Evolutionary conservation across 306 rosid genomes (phyloP), one percentile per base, ranked within the genome.

Genomic region (Prunus armeniaca): DNA sequence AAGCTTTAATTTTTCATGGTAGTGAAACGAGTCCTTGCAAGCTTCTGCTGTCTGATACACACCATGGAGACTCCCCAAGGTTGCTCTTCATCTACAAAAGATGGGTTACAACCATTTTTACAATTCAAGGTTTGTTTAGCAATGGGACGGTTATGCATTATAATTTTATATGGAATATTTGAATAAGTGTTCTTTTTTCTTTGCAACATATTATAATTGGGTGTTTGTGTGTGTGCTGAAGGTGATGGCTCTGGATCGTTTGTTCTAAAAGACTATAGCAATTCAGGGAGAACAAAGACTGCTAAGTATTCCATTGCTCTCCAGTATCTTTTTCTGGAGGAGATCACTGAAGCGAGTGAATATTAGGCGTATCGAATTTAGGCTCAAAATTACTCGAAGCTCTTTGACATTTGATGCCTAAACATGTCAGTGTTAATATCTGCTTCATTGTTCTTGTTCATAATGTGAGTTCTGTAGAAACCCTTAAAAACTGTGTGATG

Each of bases 271-370:
- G 82, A 79, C 72, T 75, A 68, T 75, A 75, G 84, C 79, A 32
- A 70, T 22, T 78, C 86, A 28, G 76, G 22, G 65, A 78, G 17
- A 57, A 72, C 13, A 18, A 84, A 66, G 79, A 84, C 82, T 57
- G 97, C 96, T 6, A 90, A 85, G 73, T 94, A 92, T 75, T 92
- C 96, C 76, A 79, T 90, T 61, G 92, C 97, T 84, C 96, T 92
- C 79, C 98, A 92, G 68, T 82, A 81, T 72, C 89, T 94, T 65
- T 73, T 83, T 67, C 82, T 87, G 62, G 90, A 85, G 70, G 89
- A 83, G 73, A 85, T 86, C 60, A 68, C 78, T 5, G 80, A 86
- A 76, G 89, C 80, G 65, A 67, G 38, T 47, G 81, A 70, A 67
- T 60, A 5, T 57, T 78, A 69, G 71, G 65, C 3, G 32, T 32